Base-by-base conservation (phyloP, 352 stramenopile species). In the Pythium volutum region DNA sequence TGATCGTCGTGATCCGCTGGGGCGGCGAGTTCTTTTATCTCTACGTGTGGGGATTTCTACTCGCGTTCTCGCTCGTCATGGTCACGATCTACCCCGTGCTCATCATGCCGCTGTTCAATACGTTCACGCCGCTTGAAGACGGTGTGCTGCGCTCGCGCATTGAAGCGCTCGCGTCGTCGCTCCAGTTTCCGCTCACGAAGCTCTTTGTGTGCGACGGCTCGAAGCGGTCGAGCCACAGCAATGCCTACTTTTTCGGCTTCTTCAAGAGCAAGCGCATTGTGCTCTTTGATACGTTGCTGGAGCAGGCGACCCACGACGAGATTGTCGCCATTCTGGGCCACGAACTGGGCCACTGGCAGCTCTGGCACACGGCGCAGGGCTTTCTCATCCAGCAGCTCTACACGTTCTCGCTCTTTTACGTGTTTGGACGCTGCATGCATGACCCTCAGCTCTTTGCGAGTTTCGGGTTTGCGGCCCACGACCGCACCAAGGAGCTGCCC, bases 51-150 rank as follows among this genome's bases (percentile, higher is more conserved):
- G 84, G 67, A 14, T 98, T 99, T 67, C 81, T 98, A 8, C 93
- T 98, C 67, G 62, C 71, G 39, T 97, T 99, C 63, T 95, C 83
- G 8, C 64, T 98, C 11, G 66, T 98, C 49, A 98, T 99, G 91
- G 79, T 99, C 67, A 99, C 95, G 26, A 81, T 99, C 56, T 96
- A 97, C 55, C 97, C 97, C 0, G 86, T 96, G 42, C 67, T 97
- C 20, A 99, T 99, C 71, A 98, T 98, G 89, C 97, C 97, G 22
- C 72, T 99, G 11, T 99, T 99, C 65, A 99, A 99, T 80, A 99
- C 96, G 70, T 97, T 96, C 64, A 94, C 77, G 58, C 80, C 84
- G 55, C 66, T 97, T 11, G 78, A 86, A 43, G 79, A 94, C 34
- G 95, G 95, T n/a, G 70, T 82, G 23, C 77, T 99, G 45, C 96